Evolutionary conservation across 176 grass and related monocot genomes (phyloP).

Genomic region (Ananas comosus): DNA sequence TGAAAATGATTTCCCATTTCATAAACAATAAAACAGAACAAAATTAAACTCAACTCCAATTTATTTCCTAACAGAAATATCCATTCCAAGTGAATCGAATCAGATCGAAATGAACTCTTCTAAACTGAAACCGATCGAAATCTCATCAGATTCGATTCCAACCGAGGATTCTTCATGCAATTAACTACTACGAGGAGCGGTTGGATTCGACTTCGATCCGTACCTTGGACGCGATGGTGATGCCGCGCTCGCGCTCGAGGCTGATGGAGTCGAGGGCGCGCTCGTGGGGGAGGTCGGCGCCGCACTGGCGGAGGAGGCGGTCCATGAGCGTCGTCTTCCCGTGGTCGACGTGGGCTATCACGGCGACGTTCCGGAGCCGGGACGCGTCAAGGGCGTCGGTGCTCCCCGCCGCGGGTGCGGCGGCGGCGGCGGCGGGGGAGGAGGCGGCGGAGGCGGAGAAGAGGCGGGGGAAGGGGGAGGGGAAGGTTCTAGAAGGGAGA

Average conservation of each 20-base stretch:
- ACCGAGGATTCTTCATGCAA: neutral
- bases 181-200: too few species aligned
- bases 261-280: conserved; percentile 88
- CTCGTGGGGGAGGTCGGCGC: conserved; percentile 88
- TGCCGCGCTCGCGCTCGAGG: conserved; percentile 87
- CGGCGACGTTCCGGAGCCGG: conserved; percentile 84
- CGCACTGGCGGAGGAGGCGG: conserved; percentile 81
- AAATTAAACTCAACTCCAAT: too few species aligned
- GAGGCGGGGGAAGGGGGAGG: conserved; percentile 10
- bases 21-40: too few species aligned
- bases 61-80: too few species aligned
- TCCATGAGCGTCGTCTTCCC: conserved; percentile 99
- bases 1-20: too few species aligned
- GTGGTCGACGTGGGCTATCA: conserved; percentile 96
- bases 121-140: too few species aligned
- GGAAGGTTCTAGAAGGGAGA: conserved; percentile 5
- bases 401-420: conserved; percentile 5
- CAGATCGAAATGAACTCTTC: too few species aligned
- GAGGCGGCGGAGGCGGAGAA: conserved; percentile 29
- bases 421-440: conserved; percentile 12
- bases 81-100: too few species aligned
- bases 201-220: neutral
- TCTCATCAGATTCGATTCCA: neutral
- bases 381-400: conserved; percentile 30
- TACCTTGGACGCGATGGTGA: conserved; percentile 95